Evolutionary conservation across 257 asterid species (phyloP), one percentile per base, ranked within the genome.

Genomic region (Lavandula angustifolia): DNA sequence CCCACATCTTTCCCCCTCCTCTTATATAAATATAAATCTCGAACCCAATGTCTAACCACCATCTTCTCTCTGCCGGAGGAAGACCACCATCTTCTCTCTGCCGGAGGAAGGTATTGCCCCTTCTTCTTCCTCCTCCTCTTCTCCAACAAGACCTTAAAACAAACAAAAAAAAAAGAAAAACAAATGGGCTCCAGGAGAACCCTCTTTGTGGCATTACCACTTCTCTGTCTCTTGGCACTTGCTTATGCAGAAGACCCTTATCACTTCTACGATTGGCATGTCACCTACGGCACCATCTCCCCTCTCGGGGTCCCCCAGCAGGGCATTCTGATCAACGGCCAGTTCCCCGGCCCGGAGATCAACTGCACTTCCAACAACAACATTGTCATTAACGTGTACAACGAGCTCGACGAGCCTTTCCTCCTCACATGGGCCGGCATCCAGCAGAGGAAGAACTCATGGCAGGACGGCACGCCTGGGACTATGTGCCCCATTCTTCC

Each of bases 401-500:
- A 83, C 65, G 53, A 78, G 6, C 77, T 83, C 0, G 89, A 83
- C 11, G 89, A 83, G 78, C 86, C 86, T 3, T 59, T 83, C 41
- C 80, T 83, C 67, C 60, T 83, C 0, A 80, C 84, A 0, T 83
- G 82, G 82, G 78, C 70, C 12, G 90, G 87, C 27, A 43, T 81
- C 16, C 90, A 84, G 42, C 87, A 74, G 27, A 59, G 87, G 71
- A 83, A 81, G 64, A 81, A 81, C 71, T 81, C 87, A 0, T 84
- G 90, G 87, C 83, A 76, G 56, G 90, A 84, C 37, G 90, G 87
- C 5, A 81, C 82, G 37, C 64, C 43, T 0, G 89, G 83, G 35
- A 79, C 90, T 56, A 81, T 72, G 81, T 84, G 87, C 74, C 90
- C 90, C 64, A 84, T 84, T 52, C 72, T 68, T 18, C 87, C 90